Evolutionary conservation across 129 eudicot species (phyloP), one percentile per base, ranked within the genome.

Genomic region (Tagetes erecta): DNA sequence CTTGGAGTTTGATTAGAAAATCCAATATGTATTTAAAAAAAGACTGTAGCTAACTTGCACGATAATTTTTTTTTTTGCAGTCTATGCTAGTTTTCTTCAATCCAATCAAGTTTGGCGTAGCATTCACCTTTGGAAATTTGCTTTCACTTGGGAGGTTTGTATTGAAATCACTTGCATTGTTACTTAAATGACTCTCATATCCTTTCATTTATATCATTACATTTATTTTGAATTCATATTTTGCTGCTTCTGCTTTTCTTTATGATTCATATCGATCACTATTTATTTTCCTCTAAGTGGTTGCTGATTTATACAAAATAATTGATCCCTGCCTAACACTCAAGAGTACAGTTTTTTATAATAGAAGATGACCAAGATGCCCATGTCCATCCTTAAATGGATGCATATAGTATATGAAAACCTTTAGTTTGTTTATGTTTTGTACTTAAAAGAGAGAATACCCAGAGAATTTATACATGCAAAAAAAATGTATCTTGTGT

Each of bases 61-160:
- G 10, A 52, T 66, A 52, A 70, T 41, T 55, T 13, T 55, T 4
- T 51, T 36, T 33, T 47, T 66, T 77, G 80, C 97, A 95, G 99
- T 95, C 99, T 3, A 80, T 95, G 94, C 94, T 95, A 36, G 99
- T 95, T 44, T 95, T 95, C 92, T 91, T 95, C 87, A 83, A 91
- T 67, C 99, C 99, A 58, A 85, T 95, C 80, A 95, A 95, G 87
- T 95, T 95, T 82, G 99, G 96, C 67, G 67, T 95, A 79, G 87
- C 96, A 31, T 95, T 95, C 86, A 88, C 99, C 52, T 83, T 95
- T 67, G 99, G 99, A 80, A 95, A 95, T 85, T 73, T 95, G 84
- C 99, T 95, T 77, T 87, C 99, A 52, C 95, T 95, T 72, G 99
- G 99, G 76, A 95, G 99, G 99, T 95, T 71, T 74, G 91, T 81